Conservation (phyloP, 805 yeast species). For the Yueomyces sinensis region DNA sequence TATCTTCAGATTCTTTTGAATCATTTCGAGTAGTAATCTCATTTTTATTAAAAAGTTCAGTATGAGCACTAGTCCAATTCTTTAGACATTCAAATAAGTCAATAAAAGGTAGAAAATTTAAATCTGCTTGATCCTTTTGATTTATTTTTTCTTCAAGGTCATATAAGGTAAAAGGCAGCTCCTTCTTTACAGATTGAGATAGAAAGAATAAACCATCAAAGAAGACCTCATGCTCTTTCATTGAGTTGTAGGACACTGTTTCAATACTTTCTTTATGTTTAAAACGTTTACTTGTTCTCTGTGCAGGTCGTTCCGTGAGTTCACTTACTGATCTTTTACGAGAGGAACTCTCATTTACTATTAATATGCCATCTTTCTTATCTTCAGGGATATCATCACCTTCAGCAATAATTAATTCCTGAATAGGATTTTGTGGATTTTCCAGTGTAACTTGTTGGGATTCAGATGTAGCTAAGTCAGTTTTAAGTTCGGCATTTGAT, state of each 20-base stretch:
- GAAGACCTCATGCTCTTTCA: conserved; percentile 9
- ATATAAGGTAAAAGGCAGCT: conserved; percentile 4
- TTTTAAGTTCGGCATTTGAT: neutral
- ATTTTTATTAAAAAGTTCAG: conserved; percentile 18
- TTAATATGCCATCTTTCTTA: conserved; percentile 1
- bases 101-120: conserved; percentile 1
- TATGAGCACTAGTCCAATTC: conserved; percentile 25
- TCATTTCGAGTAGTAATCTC: conserved; percentile 4
- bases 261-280: conserved; percentile 13
- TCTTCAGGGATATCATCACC: conserved; percentile 11
- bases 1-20: conserved; percentile 7
- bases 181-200: conserved; percentile 1
- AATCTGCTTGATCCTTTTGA: neutral
- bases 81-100: conserved; percentile 25
- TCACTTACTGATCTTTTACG: conserved; percentile 8
- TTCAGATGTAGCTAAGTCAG: conserved; percentile 3
- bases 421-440: neutral
- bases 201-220: conserved; percentile 7
- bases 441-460: conserved; percentile 7
- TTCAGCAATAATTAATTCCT: conserved; percentile 2
- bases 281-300: conserved; percentile 29
- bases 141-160: neutral
- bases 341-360: conserved; percentile 3
- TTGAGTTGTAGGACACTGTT: neutral
- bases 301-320: conserved; percentile 15